A percentile compares a stretch with the other conserved stretches of the same genome.
These are phyloP conservation scores for Sporisorium scitamineum DNA, from an alignment of 1,284 basidiomycete genomes.

Conservation along the genomic window DNA sequence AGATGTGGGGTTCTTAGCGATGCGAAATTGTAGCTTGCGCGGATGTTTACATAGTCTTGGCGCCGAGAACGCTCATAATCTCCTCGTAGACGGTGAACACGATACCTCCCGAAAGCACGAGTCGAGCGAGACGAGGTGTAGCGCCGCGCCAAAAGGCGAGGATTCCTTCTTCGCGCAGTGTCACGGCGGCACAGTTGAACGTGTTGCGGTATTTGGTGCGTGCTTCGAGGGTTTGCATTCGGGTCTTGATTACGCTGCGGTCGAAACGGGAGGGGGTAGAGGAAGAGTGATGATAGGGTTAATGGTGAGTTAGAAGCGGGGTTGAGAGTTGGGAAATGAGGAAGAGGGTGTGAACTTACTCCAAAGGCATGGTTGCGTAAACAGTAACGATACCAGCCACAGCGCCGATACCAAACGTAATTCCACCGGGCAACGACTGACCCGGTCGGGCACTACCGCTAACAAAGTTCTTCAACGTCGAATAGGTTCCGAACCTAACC, in stretches of 20 bases:
- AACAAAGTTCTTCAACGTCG: slow-evolving; percentile 84
- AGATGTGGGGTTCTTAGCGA: too few species aligned
- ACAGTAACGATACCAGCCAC: slow-evolving; percentile 94
- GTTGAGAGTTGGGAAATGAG: background rate
- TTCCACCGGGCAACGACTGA: slow-evolving; percentile 83
- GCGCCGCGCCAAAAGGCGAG: slow-evolving; percentile 94
- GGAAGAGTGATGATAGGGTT: too few species aligned
- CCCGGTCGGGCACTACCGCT: slow-evolving; percentile 86
- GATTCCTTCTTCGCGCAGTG: slow-evolving; percentile 78
- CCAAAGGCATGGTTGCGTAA: slow-evolving; percentile 71
- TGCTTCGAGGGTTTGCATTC: slow-evolving; percentile 94
- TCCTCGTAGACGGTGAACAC: slow-evolving; percentile 81
- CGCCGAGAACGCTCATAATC: slow-evolving; percentile 53
- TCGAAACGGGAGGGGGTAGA: background rate
- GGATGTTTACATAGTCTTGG: slow-evolving; percentile 45
- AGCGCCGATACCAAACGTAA: slow-evolving; percentile 94
- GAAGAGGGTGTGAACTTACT: slow-evolving; percentile 40
- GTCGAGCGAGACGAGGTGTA: slow-evolving; percentile 71
- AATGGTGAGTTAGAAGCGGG: background rate
- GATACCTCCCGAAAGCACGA: slow-evolving; percentile 89
- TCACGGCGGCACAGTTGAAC: slow-evolving; percentile 81
- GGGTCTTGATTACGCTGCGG: slow-evolving; percentile 90
- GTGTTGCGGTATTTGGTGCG: slow-evolving; percentile 86
- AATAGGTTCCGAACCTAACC: slow-evolving; percentile 95
- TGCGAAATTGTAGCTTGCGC: background rate